Evolutionary conservation across 352 stramenopile species (phyloP).

Genomic region (Peronospora destructor): DNA sequence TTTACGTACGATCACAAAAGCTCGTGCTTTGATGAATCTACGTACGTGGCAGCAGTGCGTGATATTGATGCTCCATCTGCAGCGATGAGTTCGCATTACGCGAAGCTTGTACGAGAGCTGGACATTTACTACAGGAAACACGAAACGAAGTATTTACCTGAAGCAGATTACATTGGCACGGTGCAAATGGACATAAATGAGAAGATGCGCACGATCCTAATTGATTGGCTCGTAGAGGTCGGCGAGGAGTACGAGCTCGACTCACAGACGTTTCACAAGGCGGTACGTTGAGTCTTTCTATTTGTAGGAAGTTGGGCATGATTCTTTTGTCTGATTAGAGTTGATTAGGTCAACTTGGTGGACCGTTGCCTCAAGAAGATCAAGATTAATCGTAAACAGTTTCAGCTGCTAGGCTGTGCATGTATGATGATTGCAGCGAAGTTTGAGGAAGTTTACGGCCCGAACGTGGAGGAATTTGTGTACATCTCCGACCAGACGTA

Average conservation of each 20-base stretch:
- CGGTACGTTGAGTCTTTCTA: constrained; percentile 28
- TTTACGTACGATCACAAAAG: constrained; percentile 53
- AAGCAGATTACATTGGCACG: constrained; percentile 53
- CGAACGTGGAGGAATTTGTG: constrained; percentile 91
- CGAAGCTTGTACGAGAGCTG: constrained; percentile 56
- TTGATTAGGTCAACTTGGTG: constrained; percentile 66
- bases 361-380: constrained; percentile 75
- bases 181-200: constrained; percentile 98
- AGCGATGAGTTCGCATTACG: constrained; percentile 29
- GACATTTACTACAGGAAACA: constrained; percentile 63
- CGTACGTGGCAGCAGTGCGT: constrained; percentile 40
- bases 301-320: neutral
- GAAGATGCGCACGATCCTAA: constrained; percentile 98
- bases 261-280: constrained; percentile 77
- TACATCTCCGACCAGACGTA: constrained; percentile 97
- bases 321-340: neutral
- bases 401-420: constrained; percentile 94
- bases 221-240: constrained; percentile 98
- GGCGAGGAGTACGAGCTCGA: constrained; percentile 81
- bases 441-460: constrained; percentile 96
- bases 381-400: constrained; percentile 85
- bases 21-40: constrained; percentile 66
- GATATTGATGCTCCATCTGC: constrained; percentile 52
- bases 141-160: constrained; percentile 63
- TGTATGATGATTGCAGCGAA: constrained; percentile 95